These are phyloP conservation scores for Calocybe gambosa DNA, from an alignment of 1,284 basidiomycete genomes.

Conservation along the genomic window DNA sequence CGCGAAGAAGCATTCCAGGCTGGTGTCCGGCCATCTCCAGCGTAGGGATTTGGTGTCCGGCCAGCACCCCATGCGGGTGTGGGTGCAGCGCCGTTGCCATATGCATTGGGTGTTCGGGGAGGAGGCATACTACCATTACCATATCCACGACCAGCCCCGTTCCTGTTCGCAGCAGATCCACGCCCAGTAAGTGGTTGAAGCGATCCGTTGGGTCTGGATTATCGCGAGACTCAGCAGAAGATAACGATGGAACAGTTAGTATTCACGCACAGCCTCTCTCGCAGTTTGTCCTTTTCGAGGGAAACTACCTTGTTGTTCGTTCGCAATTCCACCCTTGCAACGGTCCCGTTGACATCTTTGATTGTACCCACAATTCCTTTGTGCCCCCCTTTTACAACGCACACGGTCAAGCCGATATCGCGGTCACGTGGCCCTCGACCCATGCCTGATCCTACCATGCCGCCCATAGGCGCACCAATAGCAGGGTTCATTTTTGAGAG, in stretches of 20 bases:
- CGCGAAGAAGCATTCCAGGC: conserved; percentile 52
- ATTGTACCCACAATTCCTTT: conserved; percentile 92
- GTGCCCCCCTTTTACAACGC: conserved; percentile 81
- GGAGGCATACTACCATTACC: conserved; percentile 21
- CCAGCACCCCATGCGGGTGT: conserved; percentile 58
- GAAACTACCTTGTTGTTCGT: conserved; percentile 89
- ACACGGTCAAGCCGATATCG: conserved; percentile 77
- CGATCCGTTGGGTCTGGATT: conserved; percentile 46
- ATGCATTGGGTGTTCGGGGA: conserved; percentile 47
- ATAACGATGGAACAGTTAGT: conserved; percentile 1
- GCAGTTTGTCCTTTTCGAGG: conserved; percentile 77
- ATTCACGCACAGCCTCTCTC: conserved; percentile 65
- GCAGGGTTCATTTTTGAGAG: conserved; percentile 97
- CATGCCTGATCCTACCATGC: conserved; percentile 79
- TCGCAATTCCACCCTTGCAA: conserved; percentile 87
- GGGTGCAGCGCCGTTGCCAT: conserved; percentile 43
- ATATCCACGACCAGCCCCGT: conserved; percentile 16
- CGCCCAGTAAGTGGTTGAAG: conserved; percentile 38
- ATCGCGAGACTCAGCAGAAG: background rate
- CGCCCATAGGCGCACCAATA: conserved; percentile 56
- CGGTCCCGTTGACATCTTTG: conserved; percentile 90
- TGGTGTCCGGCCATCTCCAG: conserved; percentile 45
- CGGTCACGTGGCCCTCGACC: conserved; percentile 75
- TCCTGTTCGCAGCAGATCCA: conserved; percentile 8
- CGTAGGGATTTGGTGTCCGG: conserved; percentile 66